Conservation (phyloP, 768 basidiomycete species). For the Terana coerulea region DNA sequence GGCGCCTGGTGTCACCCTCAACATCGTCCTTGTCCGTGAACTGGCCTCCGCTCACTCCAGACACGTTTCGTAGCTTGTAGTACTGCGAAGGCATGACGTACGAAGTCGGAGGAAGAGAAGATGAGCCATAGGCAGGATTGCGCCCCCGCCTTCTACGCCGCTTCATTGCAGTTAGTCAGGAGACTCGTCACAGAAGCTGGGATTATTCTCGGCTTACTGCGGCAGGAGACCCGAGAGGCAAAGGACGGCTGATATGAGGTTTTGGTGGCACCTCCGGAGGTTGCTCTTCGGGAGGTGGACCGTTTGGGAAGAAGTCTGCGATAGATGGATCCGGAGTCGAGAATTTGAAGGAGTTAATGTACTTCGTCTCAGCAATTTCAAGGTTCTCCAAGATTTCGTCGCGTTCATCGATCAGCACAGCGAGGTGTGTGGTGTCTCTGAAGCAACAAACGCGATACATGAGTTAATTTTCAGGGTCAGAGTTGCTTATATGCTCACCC, state of each 20-base stretch:
- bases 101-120: constrained; percentile 70
- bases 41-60: constrained; percentile 56
- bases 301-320: constrained; percentile 36
- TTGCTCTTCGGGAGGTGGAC: constrained; percentile 32
- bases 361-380: constrained; percentile 76
- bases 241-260: constrained; percentile 63
- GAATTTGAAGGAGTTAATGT: constrained; percentile 70
- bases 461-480: neutral
- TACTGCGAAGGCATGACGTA: constrained; percentile 79
- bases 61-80: constrained; percentile 66
- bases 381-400: constrained; percentile 76
- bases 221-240: constrained; percentile 39
- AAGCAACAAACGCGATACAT: neutral
- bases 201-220: neutral
- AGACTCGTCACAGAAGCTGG: neutral
- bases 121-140: constrained; percentile 63
- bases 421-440: constrained; percentile 69
- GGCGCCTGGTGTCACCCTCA: neutral
- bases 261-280: constrained; percentile 41
- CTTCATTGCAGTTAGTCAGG: neutral
- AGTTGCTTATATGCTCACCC: constrained; percentile 41
- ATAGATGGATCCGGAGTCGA: constrained; percentile 73
- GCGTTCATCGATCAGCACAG: constrained; percentile 67
- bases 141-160: constrained; percentile 44
- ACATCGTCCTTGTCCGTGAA: constrained; percentile 38